phyloP scores from a whole-genome alignment of 1,284 basidiomycete species.

The Cutaneotrichosporon spelunceum region DNA sequence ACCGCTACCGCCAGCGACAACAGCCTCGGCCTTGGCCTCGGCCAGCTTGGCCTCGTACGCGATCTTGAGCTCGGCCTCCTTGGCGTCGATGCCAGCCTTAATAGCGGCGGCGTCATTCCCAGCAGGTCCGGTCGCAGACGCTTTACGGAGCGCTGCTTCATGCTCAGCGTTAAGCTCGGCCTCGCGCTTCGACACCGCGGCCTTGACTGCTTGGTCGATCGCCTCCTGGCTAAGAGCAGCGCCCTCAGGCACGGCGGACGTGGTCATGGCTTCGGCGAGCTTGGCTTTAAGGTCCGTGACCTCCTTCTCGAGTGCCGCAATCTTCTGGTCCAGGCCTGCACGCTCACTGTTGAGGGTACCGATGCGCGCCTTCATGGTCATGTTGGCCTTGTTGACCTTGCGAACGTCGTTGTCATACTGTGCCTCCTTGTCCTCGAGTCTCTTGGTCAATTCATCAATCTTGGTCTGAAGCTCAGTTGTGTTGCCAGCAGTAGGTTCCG shows the following conservation, averaged over 20 bases:
- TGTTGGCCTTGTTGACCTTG: slow-evolving; percentile 41
- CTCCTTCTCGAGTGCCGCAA: slow-evolving; percentile 31
- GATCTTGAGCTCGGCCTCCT: slow-evolving; percentile 32
- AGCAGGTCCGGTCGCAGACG: slow-evolving; percentile 13
- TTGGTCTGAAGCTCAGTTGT: slow-evolving; percentile 24
- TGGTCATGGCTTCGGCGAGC: slow-evolving; percentile 13
- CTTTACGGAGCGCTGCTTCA: slow-evolving; percentile 23
- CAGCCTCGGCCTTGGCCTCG: slow-evolving; percentile 20
- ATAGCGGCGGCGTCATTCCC: slow-evolving; percentile 17
- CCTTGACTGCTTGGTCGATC: slow-evolving; percentile 43
- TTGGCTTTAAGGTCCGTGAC: slow-evolving; percentile 30
- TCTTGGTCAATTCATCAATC: slow-evolving; percentile 22
- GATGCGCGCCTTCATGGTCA: slow-evolving; percentile 22
- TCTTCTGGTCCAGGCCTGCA: slow-evolving; percentile 20
- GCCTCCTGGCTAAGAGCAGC: slow-evolving; percentile 21
- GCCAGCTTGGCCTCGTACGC: slow-evolving; percentile 22
- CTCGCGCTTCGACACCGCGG: slow-evolving; percentile 42
- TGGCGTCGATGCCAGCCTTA: slow-evolving; percentile 28
- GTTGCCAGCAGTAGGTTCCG: slow-evolving; percentile 2
- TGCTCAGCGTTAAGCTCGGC: slow-evolving; percentile 37
- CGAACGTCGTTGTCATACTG: slow-evolving; percentile 40
- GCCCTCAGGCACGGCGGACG: neutral
- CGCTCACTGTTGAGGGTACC: slow-evolving; percentile 24
- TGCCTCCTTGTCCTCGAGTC: slow-evolving; percentile 24
- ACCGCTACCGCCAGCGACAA: neutral